Percentiles rank a stretch among this genome's conserved stretches.
phyloP scores from a whole-genome alignment of 1,139 yeast genomes.

The Yamadazyma conglobata region DNA sequence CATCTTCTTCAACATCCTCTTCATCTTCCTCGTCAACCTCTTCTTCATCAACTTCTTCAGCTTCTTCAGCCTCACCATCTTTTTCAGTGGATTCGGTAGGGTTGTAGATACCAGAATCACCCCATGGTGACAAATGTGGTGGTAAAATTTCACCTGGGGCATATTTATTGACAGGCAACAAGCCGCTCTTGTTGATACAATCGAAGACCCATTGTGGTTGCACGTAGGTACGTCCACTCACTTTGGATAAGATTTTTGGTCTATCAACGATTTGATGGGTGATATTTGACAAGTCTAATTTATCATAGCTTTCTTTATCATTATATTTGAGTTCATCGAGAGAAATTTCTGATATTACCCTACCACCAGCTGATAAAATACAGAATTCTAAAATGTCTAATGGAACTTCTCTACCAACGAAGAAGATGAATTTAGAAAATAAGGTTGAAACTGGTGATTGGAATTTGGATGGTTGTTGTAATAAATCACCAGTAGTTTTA shows the following conservation, averaged over 20 bases:
- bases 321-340: conserved; percentile 64
- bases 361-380: conserved; percentile 85
- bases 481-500: conserved; percentile 68
- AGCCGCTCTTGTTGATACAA: conserved; percentile 71
- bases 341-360: conserved; percentile 80
- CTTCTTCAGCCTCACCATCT: conserved; percentile 22
- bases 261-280: conserved; percentile 96
- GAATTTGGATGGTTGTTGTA: conserved; percentile 73
- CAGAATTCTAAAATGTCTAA: conserved; percentile 87
- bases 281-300: conserved; percentile 61
- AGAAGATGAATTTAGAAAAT: conserved; percentile 75
- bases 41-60: conserved; percentile 33
- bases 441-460: conserved; percentile 58
- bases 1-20: conserved; percentile 50
- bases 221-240: conserved; percentile 87
- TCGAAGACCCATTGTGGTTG: conserved; percentile 99
- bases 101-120: conserved; percentile 86
- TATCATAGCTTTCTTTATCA: conserved; percentile 36
- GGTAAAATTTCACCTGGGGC: conserved; percentile 95
- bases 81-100: conserved; percentile 42
- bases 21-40: conserved; percentile 50
- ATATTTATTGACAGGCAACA: conserved; percentile 74
- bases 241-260: conserved; percentile 72
- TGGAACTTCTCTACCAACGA: conserved; percentile 93
- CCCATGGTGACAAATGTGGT: conserved; percentile 99